Conservation (phyloP, 768 basidiomycete species). For the Vararia minispora region DNA sequence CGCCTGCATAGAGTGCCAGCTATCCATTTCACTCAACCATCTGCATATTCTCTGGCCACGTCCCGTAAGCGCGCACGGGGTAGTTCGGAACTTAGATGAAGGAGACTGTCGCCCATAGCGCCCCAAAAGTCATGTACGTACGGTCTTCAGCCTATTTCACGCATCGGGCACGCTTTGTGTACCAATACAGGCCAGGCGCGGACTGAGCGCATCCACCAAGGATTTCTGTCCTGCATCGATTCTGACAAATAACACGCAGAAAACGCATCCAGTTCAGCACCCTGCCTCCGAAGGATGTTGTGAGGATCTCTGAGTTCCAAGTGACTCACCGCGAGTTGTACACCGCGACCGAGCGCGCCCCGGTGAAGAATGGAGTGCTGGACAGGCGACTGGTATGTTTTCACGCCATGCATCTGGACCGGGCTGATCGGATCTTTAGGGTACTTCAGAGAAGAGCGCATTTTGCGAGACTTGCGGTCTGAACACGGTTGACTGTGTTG, state of each 20-base stretch:
- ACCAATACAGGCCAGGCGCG: background rate
- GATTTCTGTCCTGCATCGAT: background rate
- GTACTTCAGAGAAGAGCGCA: constrained; percentile 86
- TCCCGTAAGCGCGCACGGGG: background rate
- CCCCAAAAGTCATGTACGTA: constrained; percentile 74
- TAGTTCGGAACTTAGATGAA: constrained; percentile 40
- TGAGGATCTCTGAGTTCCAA: constrained; percentile 93
- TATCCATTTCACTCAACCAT: background rate
- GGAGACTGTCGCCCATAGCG: constrained; percentile 68
- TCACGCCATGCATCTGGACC: background rate
- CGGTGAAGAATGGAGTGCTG: constrained; percentile 85
- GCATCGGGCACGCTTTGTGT: background rate
- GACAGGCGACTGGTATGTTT: constrained; percentile 76
- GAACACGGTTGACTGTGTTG: constrained; percentile 87
- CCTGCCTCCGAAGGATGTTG: constrained; percentile 89
- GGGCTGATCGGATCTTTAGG: constrained; percentile 34
- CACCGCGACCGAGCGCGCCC: constrained; percentile 68
- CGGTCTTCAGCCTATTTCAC: background rate
- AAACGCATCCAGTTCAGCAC: constrained; percentile 96
- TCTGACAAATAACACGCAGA: constrained; percentile 27
- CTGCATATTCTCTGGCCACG: background rate
- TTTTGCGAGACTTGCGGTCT: constrained; percentile 95
- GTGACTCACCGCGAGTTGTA: constrained; percentile 91
- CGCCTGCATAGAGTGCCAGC: background rate
- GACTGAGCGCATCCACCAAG: too few relatives aligned